A percentile compares a stretch with the other conserved stretches of the same genome.
These are phyloP conservation scores for Fusarium falciforme DNA, from an alignment of 2,329 filamentous ascomycete species.

Conservation along the genomic window DNA sequence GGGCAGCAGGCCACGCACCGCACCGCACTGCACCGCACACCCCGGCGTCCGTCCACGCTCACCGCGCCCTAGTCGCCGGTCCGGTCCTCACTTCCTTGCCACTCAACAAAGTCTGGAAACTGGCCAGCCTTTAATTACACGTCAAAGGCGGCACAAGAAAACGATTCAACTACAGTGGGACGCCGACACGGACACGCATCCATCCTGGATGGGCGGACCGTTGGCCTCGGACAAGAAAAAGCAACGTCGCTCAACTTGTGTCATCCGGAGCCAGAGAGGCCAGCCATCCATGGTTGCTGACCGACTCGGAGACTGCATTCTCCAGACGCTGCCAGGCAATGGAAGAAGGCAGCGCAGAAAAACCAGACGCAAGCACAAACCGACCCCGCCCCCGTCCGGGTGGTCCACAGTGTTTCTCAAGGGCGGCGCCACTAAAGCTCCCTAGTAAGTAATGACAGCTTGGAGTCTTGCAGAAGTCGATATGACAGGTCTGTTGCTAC, in stretches of 20 bases:
- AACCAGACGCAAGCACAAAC: constrained; percentile 12
- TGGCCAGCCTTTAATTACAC: constrained; percentile 7
- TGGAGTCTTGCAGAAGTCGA: constrained; percentile 46
- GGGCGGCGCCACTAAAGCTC: constrained; percentile 40
- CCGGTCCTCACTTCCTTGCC: constrained; percentile 25
- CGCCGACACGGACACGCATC: background rate
- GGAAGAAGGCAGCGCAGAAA: background rate
- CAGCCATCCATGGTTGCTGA: background rate
- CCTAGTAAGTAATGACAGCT: constrained; percentile 40
- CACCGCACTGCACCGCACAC: constrained; percentile 1
- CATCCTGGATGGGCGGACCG: background rate
- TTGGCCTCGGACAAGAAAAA: background rate
- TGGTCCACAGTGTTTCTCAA: constrained; percentile 36
- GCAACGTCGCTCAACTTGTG: background rate
- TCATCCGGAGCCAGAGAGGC: background rate
- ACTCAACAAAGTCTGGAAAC: constrained; percentile 18
- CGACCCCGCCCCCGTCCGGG: constrained; percentile 36
- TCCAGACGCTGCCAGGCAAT: constrained; percentile 3
- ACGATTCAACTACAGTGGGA: constrained; percentile 5
- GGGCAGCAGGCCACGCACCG: background rate
- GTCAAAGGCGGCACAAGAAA: constrained; percentile 11
- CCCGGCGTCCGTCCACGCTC: constrained; percentile 6
- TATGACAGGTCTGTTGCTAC: constrained; percentile 50
- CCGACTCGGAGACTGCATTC: constrained; percentile 5
- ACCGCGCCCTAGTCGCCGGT: constrained; percentile 19